Evolutionary conservation across 139 green algal species (phyloP).

Genomic region (Zygnema cylindricum): DNA sequence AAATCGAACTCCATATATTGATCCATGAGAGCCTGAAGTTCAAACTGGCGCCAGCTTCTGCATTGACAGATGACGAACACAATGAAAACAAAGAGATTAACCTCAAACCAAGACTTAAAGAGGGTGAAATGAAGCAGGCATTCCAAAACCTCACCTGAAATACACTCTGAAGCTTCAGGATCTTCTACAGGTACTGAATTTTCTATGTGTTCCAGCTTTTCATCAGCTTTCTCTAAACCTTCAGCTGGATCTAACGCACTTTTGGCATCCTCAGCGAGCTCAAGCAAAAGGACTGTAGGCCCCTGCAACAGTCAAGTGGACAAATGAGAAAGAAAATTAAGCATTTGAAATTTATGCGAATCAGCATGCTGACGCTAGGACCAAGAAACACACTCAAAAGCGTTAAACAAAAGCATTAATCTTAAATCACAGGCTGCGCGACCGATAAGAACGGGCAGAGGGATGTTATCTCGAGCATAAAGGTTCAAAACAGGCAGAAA

Average conservation of each 20-base stretch:
- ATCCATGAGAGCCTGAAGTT: neutral
- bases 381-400: too few relatives aligned
- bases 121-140: neutral
- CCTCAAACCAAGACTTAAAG: too few relatives aligned
- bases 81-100: too few relatives aligned
- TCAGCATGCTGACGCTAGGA: neutral
- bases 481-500: too few relatives aligned
- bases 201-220: neutral
- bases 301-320: neutral
- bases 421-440: too few relatives aligned
- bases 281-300: constrained; percentile 7
- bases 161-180: neutral
- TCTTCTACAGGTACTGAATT: neutral
- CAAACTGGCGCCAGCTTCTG: too few relatives aligned
- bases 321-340: neutral
- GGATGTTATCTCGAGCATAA: too few relatives aligned
- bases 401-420: too few relatives aligned
- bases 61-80: too few relatives aligned
- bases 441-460: too few relatives aligned
- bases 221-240: neutral
- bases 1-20: too few relatives aligned
- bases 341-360: neutral
- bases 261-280: constrained; percentile 6
- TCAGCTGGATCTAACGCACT: neutral
- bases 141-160: neutral